Evolutionary conservation across 2,329 filamentous ascomycete species (phyloP).

Genomic region (Paraconiothyrium brasiliense): DNA sequence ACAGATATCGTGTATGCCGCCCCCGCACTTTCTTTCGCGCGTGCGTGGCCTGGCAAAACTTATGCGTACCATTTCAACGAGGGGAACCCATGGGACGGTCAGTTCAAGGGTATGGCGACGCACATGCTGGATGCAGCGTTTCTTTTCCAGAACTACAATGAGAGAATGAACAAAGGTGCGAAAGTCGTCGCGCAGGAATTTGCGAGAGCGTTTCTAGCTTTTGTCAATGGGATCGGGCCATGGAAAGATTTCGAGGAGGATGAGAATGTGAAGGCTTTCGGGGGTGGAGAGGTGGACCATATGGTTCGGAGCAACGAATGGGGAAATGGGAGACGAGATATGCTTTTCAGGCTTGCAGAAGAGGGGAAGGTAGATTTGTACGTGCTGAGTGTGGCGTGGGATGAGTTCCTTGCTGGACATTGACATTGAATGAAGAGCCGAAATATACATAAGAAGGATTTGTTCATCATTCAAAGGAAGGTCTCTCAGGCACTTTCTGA

Average conservation of each 20-base stretch:
- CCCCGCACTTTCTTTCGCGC: constrained; percentile 50
- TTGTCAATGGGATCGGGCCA: constrained; percentile 28
- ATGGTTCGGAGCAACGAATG: constrained; percentile 16
- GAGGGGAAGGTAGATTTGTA: constrained; percentile 31
- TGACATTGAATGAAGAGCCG: constrained; percentile 11
- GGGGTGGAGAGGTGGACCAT: neutral
- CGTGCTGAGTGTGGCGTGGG: constrained; percentile 31
- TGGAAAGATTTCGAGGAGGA: constrained; percentile 20
- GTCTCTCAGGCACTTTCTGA: constrained; percentile 34
- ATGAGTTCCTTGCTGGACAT: constrained; percentile 28
- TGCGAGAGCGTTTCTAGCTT: constrained; percentile 31
- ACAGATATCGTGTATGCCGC: constrained; percentile 57
- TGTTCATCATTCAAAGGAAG: constrained; percentile 24
- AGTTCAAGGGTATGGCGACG: constrained; percentile 31
- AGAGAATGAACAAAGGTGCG: constrained; percentile 17
- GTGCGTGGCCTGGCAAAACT: constrained; percentile 28
- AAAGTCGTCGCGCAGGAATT: constrained; percentile 21
- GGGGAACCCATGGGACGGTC: constrained; percentile 38
- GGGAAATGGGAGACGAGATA: constrained; percentile 16
- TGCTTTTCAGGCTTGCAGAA: constrained; percentile 22
- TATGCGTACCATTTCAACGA: constrained; percentile 36
- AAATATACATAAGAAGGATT: neutral
- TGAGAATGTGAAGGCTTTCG: constrained; percentile 18
- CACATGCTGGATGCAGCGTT: constrained; percentile 41
- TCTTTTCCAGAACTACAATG: constrained; percentile 39